Percentiles rank a stretch among this genome's conserved stretches.
Conservation (phyloP, 2,329 filamentous ascomycete genomes). For the Colletotrichum sansevieriae region DNA sequence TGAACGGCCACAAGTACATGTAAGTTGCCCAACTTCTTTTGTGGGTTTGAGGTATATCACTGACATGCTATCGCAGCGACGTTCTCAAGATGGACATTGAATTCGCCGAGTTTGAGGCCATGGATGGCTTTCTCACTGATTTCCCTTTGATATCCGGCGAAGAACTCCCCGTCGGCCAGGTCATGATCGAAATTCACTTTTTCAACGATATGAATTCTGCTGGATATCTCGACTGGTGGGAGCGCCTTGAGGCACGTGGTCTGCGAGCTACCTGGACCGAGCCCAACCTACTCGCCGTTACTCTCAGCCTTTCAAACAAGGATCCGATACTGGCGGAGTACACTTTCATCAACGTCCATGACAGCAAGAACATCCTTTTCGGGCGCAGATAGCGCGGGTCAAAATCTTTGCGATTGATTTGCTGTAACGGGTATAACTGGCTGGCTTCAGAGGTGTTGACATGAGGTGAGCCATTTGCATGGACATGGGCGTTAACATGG, state of each 20-base stretch:
- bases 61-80: slow-evolving; percentile 46
- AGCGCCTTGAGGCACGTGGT: slow-evolving; percentile 44
- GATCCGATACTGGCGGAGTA: slow-evolving; percentile 44
- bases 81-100: slow-evolving; percentile 58
- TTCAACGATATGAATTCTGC: slow-evolving; percentile 32
- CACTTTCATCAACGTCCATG: slow-evolving; percentile 45
- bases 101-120: slow-evolving; percentile 50
- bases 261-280: slow-evolving; percentile 46
- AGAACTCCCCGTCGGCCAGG: slow-evolving; percentile 42
- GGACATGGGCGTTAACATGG: slow-evolving; percentile 4
- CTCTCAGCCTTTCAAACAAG: slow-evolving; percentile 37
- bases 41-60: neutral
- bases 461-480: neutral
- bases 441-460: neutral
- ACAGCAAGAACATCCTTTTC: slow-evolving; percentile 40
- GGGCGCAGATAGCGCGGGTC: slow-evolving; percentile 1
- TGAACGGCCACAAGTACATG: slow-evolving; percentile 54
- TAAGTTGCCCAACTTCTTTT: slow-evolving; percentile 16
- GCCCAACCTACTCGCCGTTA: slow-evolving; percentile 44
- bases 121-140: slow-evolving; percentile 45
- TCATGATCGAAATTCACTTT: slow-evolving; percentile 44
- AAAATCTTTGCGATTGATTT: neutral
- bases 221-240: slow-evolving; percentile 45
- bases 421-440: neutral
- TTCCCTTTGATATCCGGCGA: slow-evolving; percentile 41